Percentiles rank a stretch among this genome's conserved stretches.
Evolutionary conservation across 1,284 basidiomycete genomes (phyloP).

Genomic region (Irpex sp.): DNA sequence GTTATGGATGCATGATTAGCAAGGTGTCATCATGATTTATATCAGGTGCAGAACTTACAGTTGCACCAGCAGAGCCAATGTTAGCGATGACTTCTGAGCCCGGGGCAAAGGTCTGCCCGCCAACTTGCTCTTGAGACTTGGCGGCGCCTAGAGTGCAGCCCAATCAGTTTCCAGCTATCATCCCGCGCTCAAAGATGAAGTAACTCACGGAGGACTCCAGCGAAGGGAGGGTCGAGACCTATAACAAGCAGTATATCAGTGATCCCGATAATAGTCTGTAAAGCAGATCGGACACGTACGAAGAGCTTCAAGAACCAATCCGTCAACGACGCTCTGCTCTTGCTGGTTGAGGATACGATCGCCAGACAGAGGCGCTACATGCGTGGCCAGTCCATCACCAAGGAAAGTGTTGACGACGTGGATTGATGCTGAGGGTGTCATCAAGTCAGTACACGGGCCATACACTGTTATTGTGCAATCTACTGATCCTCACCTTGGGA

Average conservation of each 20-base stretch:
- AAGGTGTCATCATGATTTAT: not conserved
- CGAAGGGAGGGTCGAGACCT: slow-evolving; percentile 51
- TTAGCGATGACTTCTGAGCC: slow-evolving; percentile 58
- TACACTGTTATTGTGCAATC: slow-evolving; percentile 18
- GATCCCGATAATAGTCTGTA: not conserved
- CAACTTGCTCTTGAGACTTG: slow-evolving; percentile 39
- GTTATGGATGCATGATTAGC: not conserved
- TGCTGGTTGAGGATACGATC: slow-evolving; percentile 37
- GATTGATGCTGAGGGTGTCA: slow-evolving; percentile 34
- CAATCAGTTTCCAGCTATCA: not conserved
- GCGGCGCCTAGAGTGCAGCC: slow-evolving; percentile 37
- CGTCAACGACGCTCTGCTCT: slow-evolving; percentile 37
- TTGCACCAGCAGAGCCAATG: slow-evolving; percentile 49
- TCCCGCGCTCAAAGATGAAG: not conserved
- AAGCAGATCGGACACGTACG: slow-evolving; percentile 38
- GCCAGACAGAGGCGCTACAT: slow-evolving; percentile 28
- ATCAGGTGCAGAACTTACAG: slow-evolving; percentile 38
- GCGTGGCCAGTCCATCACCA: slow-evolving; percentile 38
- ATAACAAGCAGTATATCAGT: not conserved
- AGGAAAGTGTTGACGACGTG: slow-evolving; percentile 60
- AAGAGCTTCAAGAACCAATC: slow-evolving; percentile 62
- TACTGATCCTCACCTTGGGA: slow-evolving; percentile 48
- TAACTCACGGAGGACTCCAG: slow-evolving; percentile 45
- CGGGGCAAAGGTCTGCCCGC: slow-evolving; percentile 38
- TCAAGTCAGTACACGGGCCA: slow-evolving; percentile 20